Evolutionary conservation across 129 eudicot genomes (phyloP), one percentile per base, ranked within the genome.

Genomic region (Centella asiatica): DNA sequence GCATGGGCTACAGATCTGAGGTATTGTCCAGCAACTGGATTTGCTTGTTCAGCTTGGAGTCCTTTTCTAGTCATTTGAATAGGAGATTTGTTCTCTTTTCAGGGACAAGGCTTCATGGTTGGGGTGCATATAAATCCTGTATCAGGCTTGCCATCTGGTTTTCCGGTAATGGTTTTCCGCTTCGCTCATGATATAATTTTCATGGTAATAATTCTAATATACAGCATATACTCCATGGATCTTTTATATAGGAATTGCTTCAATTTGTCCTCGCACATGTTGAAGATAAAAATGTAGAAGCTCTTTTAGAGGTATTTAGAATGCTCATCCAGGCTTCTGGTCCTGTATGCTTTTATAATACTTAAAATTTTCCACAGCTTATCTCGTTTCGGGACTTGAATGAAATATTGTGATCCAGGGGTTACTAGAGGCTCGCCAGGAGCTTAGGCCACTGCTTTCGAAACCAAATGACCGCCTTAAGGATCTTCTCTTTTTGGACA

Each of bases 61-160:
- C 22, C 25, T n/a, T 37, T 34, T 53, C 66, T 44, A 46, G 26
- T 57, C 27, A 33, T 56, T 12, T 11, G 52, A 39, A 44, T 39
- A 31, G 28, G 33, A 45, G 37, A 28, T 53, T 45, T 44, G 2
- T 64, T 12, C 63, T 55, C 6, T 75, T 71, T 29, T 63, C 74
- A 93, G 99, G 96, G 99, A 57, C 70, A 81, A 85, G 99, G 96
- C 62, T 89, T 89, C 76, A 93, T 93, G 99, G 99, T 93, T 65
- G 96, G 96, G 51, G 96, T 93, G 69, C 47, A 76, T 20, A 88
- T 88, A 82, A 85, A 82, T 78, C 87, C 99, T 53, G 75, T 88
- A 40, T 74, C 92, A 40, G 96, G 99, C 72, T 71, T 93, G 80
- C 95, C 99, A 44, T 83, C 95, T 60, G 95, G 95, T 62, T 88